phyloP scores from a whole-genome alignment of 768 basidiomycete species.

The Lentinus brumalis region DNA sequence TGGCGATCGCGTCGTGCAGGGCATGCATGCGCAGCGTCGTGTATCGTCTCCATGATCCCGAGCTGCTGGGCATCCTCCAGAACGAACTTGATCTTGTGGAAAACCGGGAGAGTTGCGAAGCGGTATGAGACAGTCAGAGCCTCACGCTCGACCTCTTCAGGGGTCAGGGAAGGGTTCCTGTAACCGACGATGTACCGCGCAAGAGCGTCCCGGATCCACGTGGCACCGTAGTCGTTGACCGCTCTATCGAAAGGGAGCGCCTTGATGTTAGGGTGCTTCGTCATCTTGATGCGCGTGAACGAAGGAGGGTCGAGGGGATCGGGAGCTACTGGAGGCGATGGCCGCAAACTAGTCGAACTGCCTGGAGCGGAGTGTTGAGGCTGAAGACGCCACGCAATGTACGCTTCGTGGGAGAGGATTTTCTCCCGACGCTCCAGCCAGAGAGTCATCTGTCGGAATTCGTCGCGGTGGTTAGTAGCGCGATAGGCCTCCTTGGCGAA shows the following conservation, averaged over 20 bases:
- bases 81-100: conserved; percentile 15
- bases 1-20: neutral
- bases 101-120: conserved; percentile 9
- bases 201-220: conserved; percentile 6
- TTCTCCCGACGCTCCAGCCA: conserved; percentile 20
- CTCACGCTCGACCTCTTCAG: neutral
- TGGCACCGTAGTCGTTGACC: neutral
- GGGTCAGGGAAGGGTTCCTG: neutral
- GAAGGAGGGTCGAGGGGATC: neutral
- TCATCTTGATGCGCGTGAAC: neutral
- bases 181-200: conserved; percentile 4
- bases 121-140: neutral
- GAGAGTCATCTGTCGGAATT: conserved; percentile 19
- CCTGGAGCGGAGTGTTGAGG: neutral
- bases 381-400: conserved; percentile 11
- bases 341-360: too few species aligned
- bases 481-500: conserved; percentile 37
- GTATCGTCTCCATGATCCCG: neutral
- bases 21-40: conserved; percentile 7
- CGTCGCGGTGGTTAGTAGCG: conserved; percentile 19
- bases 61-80: neutral
- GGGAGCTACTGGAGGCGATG: too few species aligned
- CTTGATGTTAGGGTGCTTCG: neutral
- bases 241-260: neutral
- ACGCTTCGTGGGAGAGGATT: conserved; percentile 8